Percentiles rank a stretch among this genome's conserved stretches.
Evolutionary conservation across 768 basidiomycete genomes (phyloP).

Genomic region (Naganishia vaughanmartiniae): DNA sequence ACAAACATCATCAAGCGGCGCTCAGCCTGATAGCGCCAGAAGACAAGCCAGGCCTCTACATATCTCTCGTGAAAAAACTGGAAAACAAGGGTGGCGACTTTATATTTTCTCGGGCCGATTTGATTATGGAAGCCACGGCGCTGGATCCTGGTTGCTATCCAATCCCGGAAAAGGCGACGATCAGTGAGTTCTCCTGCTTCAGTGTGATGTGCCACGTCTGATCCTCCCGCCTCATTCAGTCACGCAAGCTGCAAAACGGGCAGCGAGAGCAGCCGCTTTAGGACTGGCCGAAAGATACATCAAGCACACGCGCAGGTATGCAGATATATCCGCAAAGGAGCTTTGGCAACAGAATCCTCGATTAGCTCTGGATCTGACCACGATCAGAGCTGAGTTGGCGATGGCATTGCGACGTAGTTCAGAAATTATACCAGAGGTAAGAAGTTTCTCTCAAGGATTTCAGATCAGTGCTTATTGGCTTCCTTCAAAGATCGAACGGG

Average conservation of each 20-base stretch:
- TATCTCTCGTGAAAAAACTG: conserved; percentile 13
- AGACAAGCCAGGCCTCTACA: neutral
- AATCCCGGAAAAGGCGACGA: neutral
- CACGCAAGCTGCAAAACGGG: conserved; percentile 2
- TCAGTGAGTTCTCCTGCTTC: neutral
- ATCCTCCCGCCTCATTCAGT: neutral
- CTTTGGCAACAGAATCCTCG: conserved; percentile 5
- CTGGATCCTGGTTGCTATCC: conserved; percentile 12
- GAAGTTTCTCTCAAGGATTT: neutral
- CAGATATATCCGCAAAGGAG: neutral
- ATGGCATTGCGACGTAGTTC: conserved; percentile 5
- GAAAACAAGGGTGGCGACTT: conserved; percentile 29
- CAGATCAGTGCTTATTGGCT: neutral
- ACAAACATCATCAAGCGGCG: conserved; percentile 35
- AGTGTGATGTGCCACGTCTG: neutral
- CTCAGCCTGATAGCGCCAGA: conserved; percentile 8
- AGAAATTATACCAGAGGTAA: neutral
- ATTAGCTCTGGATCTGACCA: conserved; percentile 1
- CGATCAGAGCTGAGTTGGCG: neutral
- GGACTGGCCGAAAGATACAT: conserved; percentile 13
- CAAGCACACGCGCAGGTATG: neutral
- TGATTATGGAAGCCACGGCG: conserved; percentile 30
- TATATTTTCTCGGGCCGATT: conserved; percentile 39
- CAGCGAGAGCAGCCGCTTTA: neutral
- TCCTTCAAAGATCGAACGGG: neutral